These are phyloP conservation scores for Cyberlindnera saturnus DNA, from an alignment of 805 yeast species.

Conservation along the genomic window DNA sequence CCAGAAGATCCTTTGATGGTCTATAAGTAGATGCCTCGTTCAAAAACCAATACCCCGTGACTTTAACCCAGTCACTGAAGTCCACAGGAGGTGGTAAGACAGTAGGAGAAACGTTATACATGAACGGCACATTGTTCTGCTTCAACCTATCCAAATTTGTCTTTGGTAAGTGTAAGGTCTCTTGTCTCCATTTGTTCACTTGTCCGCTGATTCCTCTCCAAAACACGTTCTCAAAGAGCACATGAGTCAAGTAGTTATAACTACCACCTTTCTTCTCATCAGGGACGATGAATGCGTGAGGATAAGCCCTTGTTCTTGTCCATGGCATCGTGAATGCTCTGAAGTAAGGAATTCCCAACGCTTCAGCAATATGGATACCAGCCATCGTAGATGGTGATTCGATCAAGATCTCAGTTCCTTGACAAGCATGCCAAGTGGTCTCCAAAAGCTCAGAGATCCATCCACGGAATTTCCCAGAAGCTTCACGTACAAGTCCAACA, in stretches of 20 bases:
- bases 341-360: constrained; percentile 81
- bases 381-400: constrained; percentile 98
- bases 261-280: constrained; percentile 91
- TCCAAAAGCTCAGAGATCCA: constrained; percentile 75
- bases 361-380: constrained; percentile 93
- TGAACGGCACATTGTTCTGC: constrained; percentile 77
- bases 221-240: constrained; percentile 84
- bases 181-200: constrained; percentile 81
- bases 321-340: constrained; percentile 98
- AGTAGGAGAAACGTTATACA: constrained; percentile 83
- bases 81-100: constrained; percentile 91
- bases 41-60: constrained; percentile 93
- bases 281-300: constrained; percentile 94
- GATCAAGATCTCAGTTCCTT: constrained; percentile 70
- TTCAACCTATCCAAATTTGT: constrained; percentile 69
- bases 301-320: constrained; percentile 93
- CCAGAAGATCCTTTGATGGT: constrained; percentile 53
- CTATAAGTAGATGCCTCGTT: constrained; percentile 53
- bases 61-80: constrained; percentile 91
- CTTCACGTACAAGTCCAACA: constrained; percentile 77
- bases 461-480: constrained; percentile 66
- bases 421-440: constrained; percentile 85
- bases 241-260: constrained; percentile 88
- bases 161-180: constrained; percentile 54
- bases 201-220: constrained; percentile 91